phyloP scores from a whole-genome alignment of 345 rosid species.

The Salix arbutifolia region DNA sequence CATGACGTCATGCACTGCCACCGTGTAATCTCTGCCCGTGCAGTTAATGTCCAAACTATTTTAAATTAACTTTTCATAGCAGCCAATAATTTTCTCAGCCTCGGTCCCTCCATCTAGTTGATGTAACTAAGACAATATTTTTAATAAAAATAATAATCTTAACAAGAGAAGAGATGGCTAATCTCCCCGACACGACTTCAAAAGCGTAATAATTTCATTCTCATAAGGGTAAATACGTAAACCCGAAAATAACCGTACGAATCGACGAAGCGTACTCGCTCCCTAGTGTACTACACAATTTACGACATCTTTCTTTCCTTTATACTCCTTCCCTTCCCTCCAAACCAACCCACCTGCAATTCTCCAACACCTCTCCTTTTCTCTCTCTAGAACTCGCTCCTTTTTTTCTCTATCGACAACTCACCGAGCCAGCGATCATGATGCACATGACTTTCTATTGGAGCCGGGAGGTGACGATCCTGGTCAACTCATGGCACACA shows the following conservation, averaged over 20 bases:
- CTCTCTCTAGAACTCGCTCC: background rate
- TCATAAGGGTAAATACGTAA: background rate
- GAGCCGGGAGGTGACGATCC: constrained; percentile 63
- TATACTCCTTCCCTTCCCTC: background rate
- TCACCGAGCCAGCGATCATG: constrained; percentile 37
- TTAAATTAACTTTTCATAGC: no score
- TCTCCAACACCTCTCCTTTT: background rate
- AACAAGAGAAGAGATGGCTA: no score
- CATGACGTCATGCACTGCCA: no score
- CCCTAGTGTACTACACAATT: background rate
- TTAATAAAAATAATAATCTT: no score
- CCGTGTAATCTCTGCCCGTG: no score
- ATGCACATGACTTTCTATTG: constrained; percentile 97
- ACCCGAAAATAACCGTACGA: background rate
- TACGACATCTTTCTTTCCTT: background rate
- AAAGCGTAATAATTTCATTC: no score
- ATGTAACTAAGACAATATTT: no score
- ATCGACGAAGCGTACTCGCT: background rate
- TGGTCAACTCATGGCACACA: constrained; percentile 66
- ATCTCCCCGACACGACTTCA: no score
- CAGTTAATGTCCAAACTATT: no score
- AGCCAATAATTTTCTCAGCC: no score
- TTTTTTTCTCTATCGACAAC: background rate
- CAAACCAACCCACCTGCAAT: background rate
- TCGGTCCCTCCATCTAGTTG: no score